Conservation (phyloP, 2,329 filamentous ascomycete species). For the Juglanconis juglandina region DNA sequence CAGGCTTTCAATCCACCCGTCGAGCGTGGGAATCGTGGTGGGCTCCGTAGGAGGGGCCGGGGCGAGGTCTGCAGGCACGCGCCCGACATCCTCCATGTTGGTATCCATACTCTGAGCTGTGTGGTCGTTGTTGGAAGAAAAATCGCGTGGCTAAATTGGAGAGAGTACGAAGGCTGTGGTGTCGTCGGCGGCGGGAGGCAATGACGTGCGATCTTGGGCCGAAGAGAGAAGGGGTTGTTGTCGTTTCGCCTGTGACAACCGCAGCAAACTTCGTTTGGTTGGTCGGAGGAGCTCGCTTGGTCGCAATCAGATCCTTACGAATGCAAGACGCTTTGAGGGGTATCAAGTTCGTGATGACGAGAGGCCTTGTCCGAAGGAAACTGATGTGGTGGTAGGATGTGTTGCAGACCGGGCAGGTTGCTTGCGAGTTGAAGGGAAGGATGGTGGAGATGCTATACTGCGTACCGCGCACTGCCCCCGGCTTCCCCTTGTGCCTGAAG, state of each 20-base stretch:
- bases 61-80: slow-evolving; percentile 75
- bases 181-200: slow-evolving; percentile 18
- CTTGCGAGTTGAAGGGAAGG: background rate
- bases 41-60: slow-evolving; percentile 69
- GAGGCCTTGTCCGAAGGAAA: background rate
- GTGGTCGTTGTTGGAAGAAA: background rate
- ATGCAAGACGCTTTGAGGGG: slow-evolving; percentile 11
- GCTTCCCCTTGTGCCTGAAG: too few relatives aligned
- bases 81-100: slow-evolving; percentile 97
- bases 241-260: slow-evolving; percentile 13
- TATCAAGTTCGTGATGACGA: slow-evolving; percentile 18
- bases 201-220: slow-evolving; percentile 15
- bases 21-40: slow-evolving; percentile 84
- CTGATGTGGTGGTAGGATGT: slow-evolving; percentile 14
- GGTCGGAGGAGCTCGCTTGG: background rate
- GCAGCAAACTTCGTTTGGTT: slow-evolving; percentile 4
- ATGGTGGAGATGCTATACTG: too few relatives aligned
- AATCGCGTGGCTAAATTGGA: slow-evolving; percentile 9
- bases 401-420: slow-evolving; percentile 4
- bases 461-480: too few relatives aligned
- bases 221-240: slow-evolving; percentile 7
- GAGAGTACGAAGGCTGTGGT: slow-evolving; percentile 8
- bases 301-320: slow-evolving; percentile 3
- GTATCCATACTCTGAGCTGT: slow-evolving; percentile 69
- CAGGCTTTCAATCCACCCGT: slow-evolving; percentile 97